Percentiles rank a stretch among this genome's conserved stretches.
Evolutionary conservation across 352 stramenopile species (phyloP).

Genomic region (Peronospora farinosa): DNA sequence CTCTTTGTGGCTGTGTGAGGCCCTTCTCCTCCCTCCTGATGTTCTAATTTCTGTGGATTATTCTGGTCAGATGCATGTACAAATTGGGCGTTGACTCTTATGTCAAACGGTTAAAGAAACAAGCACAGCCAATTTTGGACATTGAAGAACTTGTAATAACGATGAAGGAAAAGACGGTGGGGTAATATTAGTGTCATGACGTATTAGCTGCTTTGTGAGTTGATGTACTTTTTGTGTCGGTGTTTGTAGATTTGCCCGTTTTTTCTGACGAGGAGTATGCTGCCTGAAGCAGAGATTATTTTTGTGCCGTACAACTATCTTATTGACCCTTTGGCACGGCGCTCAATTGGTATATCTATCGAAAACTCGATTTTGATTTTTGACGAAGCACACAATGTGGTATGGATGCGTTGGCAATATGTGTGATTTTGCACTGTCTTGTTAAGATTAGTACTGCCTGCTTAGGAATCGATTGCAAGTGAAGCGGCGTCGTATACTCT

Average conservation of each 20-base stretch:
- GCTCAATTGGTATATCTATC: constrained; percentile 92
- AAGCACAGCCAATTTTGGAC: constrained; percentile 88
- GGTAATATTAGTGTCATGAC: not conserved
- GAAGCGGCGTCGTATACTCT: constrained; percentile 96
- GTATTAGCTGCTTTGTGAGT: constrained; percentile 18
- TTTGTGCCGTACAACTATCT: constrained; percentile 99
- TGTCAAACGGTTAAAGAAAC: constrained; percentile 41
- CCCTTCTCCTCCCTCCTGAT: no score
- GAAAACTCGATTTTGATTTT: constrained; percentile 97
- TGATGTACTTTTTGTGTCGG: constrained; percentile 1
- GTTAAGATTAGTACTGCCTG: constrained; percentile 1
- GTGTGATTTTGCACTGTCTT: not conserved
- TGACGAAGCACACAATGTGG: constrained; percentile 99
- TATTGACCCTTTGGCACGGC: constrained; percentile 89
- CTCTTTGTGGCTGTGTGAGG: not conserved
- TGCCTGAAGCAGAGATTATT: constrained; percentile 92
- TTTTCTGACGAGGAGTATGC: constrained; percentile 90
- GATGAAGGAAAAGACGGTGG: constrained; percentile 74
- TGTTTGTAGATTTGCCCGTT: constrained; percentile 92
- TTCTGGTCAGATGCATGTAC: constrained; percentile 49
- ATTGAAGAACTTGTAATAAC: constrained; percentile 96
- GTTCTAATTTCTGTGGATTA: not conserved
- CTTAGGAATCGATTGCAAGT: constrained; percentile 82
- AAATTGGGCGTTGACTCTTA: constrained; percentile 74
- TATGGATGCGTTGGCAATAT: constrained; percentile 28